Evolutionary conservation across 2,329 filamentous ascomycete genomes (phyloP).

Genomic region (Colletotrichum agaves): DNA sequence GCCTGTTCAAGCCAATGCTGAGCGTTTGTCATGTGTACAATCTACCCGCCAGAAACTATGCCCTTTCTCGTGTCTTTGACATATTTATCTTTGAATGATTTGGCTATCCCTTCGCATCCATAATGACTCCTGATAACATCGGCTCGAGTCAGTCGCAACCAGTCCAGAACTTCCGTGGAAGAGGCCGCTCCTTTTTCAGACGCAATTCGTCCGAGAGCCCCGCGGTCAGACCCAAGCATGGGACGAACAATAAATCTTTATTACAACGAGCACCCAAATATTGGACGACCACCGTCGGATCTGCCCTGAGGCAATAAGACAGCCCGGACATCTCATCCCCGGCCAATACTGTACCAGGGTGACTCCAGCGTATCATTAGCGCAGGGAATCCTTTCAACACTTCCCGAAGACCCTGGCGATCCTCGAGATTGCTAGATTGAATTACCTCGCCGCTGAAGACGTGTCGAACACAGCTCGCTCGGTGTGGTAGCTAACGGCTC

Average conservation of each 20-base stretch:
- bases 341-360: neutral
- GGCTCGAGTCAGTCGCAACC: neutral
- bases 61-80: neutral
- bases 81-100: neutral
- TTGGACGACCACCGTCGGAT: constrained; percentile 14
- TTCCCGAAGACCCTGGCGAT: constrained; percentile 1
- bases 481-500: neutral
- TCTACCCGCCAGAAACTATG: neutral
- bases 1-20: constrained; percentile 3
- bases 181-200: constrained; percentile 7
- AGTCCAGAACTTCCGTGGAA: constrained; percentile 18
- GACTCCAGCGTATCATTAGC: constrained; percentile 21
- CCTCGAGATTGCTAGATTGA: neutral
- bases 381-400: constrained; percentile 15
- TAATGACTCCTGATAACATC: neutral
- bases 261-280: constrained; percentile 4
- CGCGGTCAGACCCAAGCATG: constrained; percentile 10
- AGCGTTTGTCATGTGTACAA: neutral
- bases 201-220: constrained; percentile 6
- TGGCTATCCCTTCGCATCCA: neutral
- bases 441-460: constrained; percentile 1
- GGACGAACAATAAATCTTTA: constrained; percentile 9
- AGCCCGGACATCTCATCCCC: constrained; percentile 3
- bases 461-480: neutral
- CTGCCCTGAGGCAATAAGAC: constrained; percentile 12